Percentiles rank a stretch among this genome's conserved stretches.
phyloP scores from a whole-genome alignment of 2,329 filamentous ascomycete genomes.

The Chaetomiaceae sp. region DNA sequence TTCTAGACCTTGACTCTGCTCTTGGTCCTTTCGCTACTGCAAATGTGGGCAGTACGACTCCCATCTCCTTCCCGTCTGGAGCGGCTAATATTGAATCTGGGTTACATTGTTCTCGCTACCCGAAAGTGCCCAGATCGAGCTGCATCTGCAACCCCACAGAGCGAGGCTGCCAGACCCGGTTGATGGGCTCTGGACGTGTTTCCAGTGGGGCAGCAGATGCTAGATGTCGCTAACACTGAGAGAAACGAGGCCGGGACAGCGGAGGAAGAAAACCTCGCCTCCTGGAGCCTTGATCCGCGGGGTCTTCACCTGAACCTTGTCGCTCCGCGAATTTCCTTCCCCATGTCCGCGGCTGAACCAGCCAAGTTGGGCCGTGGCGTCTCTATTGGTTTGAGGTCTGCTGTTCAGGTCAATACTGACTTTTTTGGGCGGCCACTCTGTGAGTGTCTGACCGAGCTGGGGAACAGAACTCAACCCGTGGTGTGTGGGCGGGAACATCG shows the following conservation, averaged over 20 bases:
- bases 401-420: not conserved
- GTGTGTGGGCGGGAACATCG: not conserved
- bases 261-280: no score
- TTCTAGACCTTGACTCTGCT: not conserved
- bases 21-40: not conserved
- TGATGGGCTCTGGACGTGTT: not conserved
- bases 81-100: slow-evolving; percentile 9
- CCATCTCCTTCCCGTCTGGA: not conserved
- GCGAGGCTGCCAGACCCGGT: not conserved
- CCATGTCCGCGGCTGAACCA: no score
- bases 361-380: not conserved
- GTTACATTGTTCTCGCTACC: slow-evolving; percentile 11
- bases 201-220: not conserved
- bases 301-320: not conserved
- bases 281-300: not conserved
- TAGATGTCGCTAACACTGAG: not conserved
- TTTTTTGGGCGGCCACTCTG: not conserved
- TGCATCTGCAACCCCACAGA: slow-evolving; percentile 12
- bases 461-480: slow-evolving; percentile 1
- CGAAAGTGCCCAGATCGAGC: slow-evolving; percentile 8
- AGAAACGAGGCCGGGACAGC: not conserved
- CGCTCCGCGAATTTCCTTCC: no score
- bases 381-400: slow-evolving; percentile 1
- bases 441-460: not conserved
- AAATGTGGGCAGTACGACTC: not conserved